Evolutionary conservation across 495 filamentous ascomycete species (phyloP), one percentile per base, ranked within the genome.

Genomic region (Tuber magnatum): DNA sequence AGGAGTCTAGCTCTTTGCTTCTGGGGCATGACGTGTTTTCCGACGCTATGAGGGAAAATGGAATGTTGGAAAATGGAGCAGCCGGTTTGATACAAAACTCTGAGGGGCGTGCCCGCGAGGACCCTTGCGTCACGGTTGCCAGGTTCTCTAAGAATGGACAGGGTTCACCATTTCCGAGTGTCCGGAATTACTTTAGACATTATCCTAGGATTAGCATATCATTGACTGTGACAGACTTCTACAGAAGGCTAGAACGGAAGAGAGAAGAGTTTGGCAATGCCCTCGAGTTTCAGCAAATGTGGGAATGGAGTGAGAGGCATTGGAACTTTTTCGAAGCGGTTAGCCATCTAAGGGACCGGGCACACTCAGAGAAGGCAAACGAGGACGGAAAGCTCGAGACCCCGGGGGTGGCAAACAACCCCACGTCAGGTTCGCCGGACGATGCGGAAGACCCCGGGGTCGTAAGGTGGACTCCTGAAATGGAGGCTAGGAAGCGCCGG

Each of bases 281-380:
- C 4, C 41, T 78, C 9, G 75, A 76, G 41, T 73, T 81, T 12
- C 79, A 78, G 61, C 75, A 81, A 68, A 78, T 76, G 71, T 81
- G 80, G 79, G 80, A 81, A n/a, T 81, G 80, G 80, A 74, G 69
- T 10, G 79, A 81, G 73, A 71, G 75, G 48, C 69, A 80, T 44
- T 81, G 75, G 72, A 78, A 75, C 68, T 81, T 81, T 38, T 77
- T 81, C 24, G 68, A 77, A 69, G 80, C 75, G 18, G 68, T 44
- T 3, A 71, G 70, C 35, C 74, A 41, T 44, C 32, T 81, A 5
- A 61, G 80, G 7, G 68, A 56, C 65, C 73, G 72, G 73, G 76
- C 39, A 12, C 43, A 41, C 28, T 75, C 48, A 22, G 24, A 68
- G 68, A 68, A 46, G 35, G 8, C 22, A 22, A 48, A 39, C 22